Conservation (phyloP, 2,329 filamentous ascomycete species). For the Neofusicoccum sp. region DNA sequence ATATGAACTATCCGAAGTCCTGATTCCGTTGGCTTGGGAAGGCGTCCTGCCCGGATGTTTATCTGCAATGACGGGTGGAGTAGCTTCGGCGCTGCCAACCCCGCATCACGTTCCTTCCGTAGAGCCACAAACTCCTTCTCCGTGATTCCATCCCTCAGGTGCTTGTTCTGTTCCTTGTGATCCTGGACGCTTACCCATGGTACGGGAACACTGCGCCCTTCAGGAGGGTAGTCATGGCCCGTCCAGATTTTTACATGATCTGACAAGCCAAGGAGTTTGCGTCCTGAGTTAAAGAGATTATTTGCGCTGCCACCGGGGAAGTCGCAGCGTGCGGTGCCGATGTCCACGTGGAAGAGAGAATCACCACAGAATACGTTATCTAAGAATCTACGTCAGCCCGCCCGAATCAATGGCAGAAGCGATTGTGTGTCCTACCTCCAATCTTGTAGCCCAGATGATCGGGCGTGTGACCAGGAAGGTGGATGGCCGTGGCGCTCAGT, state of each 20-base stretch:
- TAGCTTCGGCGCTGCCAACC: slow-evolving; percentile 36
- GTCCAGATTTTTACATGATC: slow-evolving; percentile 36
- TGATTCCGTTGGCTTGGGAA: slow-evolving; percentile 29
- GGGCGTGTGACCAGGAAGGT: slow-evolving; percentile 62
- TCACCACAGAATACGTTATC: slow-evolving; percentile 36
- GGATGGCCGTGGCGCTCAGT: slow-evolving; percentile 49
- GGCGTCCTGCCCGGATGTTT: slow-evolving; percentile 42
- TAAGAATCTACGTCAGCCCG: slow-evolving; percentile 10
- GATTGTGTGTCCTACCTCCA: slow-evolving; percentile 34
- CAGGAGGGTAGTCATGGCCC: slow-evolving; percentile 40
- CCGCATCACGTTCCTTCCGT: slow-evolving; percentile 36
- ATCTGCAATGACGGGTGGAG: slow-evolving; percentile 44
- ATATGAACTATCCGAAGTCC: slow-evolving; percentile 51
- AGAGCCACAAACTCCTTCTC: slow-evolving; percentile 38
- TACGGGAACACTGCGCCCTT: slow-evolving; percentile 27
- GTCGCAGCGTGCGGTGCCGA: slow-evolving; percentile 32
- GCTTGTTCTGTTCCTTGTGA: slow-evolving; percentile 40
- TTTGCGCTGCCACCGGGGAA: slow-evolving; percentile 32
- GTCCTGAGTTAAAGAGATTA: slow-evolving; percentile 32
- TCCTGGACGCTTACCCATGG: slow-evolving; percentile 39
- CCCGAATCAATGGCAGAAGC: neutral
- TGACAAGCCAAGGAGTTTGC: slow-evolving; percentile 33
- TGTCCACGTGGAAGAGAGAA: slow-evolving; percentile 32
- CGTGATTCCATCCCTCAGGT: slow-evolving; percentile 31
- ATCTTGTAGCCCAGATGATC: slow-evolving; percentile 62